Conservation (phyloP, 2,329 filamentous ascomycete species). For the Dactylellina sp. region DNA sequence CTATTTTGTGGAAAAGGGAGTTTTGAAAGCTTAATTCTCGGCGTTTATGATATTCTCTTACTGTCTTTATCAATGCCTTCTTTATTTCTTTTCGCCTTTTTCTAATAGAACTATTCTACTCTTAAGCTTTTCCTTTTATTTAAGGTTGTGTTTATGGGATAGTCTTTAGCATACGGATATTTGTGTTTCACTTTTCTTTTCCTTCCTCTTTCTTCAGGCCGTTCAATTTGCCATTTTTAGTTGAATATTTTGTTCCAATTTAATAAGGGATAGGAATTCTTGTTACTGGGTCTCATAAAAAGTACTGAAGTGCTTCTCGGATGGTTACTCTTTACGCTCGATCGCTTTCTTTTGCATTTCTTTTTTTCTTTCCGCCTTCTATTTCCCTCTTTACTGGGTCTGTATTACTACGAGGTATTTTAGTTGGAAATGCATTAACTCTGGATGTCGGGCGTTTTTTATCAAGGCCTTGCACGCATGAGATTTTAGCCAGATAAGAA, state of each 20-base stretch:
- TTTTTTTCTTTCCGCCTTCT: slow-evolving; percentile 2
- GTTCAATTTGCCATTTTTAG: slow-evolving; percentile 12
- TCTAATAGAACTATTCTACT: slow-evolving; percentile 10
- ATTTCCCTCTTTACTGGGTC: slow-evolving; percentile 13
- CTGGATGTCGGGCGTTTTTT: slow-evolving; percentile 27
- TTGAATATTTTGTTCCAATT: slow-evolving; percentile 21
- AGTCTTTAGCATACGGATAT: neutral
- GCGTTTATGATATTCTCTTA: slow-evolving; percentile 4
- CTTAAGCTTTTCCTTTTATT: neutral
- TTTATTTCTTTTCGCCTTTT: neutral
- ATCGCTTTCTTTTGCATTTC: too few species aligned
- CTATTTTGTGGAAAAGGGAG: slow-evolving; percentile 47
- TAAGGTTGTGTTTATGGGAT: neutral
- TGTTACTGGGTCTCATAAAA: slow-evolving; percentile 13
- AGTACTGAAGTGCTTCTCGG: slow-evolving; percentile 2
- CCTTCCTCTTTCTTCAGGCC: slow-evolving; percentile 1
- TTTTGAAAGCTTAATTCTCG: slow-evolving; percentile 42
- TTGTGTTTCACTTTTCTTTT: neutral
- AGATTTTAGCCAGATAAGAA: neutral
- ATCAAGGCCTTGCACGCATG: slow-evolving; percentile 15
- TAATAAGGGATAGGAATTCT: slow-evolving; percentile 1
- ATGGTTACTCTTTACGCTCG: neutral
- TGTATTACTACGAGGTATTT: slow-evolving; percentile 53
- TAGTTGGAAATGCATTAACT: slow-evolving; percentile 49
- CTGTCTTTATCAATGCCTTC: neutral